Percentiles rank a stretch among this genome's conserved stretches.
phyloP scores from a whole-genome alignment of 208 protist species.

The Trypanosoma grayi region DNA sequence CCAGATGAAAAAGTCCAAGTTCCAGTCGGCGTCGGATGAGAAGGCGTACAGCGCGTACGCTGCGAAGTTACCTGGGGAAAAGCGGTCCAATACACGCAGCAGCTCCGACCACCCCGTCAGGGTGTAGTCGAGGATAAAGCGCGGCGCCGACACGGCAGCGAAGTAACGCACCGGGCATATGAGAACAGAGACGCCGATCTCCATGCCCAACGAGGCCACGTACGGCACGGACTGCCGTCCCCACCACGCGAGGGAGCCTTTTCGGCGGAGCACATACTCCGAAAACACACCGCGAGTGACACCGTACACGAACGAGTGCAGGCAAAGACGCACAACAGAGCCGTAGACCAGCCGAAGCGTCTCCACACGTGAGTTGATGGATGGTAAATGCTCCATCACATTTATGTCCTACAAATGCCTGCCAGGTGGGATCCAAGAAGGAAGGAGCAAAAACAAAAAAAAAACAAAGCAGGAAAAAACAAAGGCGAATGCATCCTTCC shows the following conservation, averaged over 20 bases:
- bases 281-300: constrained; percentile 39
- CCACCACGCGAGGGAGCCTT: constrained; percentile 21
- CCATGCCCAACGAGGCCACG: constrained; percentile 41
- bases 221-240: constrained; percentile 48
- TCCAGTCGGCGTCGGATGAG: constrained; percentile 55
- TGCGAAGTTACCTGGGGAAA: constrained; percentile 56
- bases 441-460: not conserved
- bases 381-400: constrained; percentile 37
- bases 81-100: constrained; percentile 56
- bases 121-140: constrained; percentile 81
- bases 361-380: constrained; percentile 53
- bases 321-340: constrained; percentile 61
- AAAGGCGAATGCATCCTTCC: not conserved
- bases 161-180: constrained; percentile 67
- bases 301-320: constrained; percentile 64
- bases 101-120: constrained; percentile 67
- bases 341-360: constrained; percentile 54
- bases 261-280: constrained; percentile 39
- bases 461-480: not conserved
- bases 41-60: constrained; percentile 75
- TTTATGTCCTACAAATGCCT: not conserved
- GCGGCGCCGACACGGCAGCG: constrained; percentile 67
- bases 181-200: constrained; percentile 64
- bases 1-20: constrained; percentile 82
- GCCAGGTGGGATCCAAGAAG: not conserved